Base-by-base conservation (phyloP, 176 grass and related monocot genomes). In the Phyllostachys edulis region DNA sequence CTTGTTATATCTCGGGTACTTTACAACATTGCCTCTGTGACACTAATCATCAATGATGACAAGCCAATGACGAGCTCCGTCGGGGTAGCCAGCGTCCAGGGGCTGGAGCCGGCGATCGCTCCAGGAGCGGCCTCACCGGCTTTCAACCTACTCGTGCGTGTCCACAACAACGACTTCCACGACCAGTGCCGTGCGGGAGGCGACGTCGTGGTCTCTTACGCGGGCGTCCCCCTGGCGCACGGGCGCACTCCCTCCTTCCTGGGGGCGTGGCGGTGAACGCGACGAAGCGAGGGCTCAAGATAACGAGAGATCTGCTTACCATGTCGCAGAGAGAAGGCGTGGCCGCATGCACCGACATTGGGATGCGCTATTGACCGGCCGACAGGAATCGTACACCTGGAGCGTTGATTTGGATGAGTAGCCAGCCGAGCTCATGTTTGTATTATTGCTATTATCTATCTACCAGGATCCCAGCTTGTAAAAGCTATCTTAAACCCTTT, bases 201-300 rank as follows among this genome's bases (percentile, higher is more conserved):
- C 66, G 15, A 12, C 54, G 41, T 85, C 65, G 36, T 46, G 52
- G 66, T 85, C 27, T 85, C 40, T 0, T 85, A 85, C 73, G 63
- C 82, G 2, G 62, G 82, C 73, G 73, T 85, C 2, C 82, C 73
- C 13, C 63, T 85, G 37, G 82, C 82, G 73, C 63, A 55, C 63
- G 73, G 82, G 9, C 63, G 47, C 49, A 85, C 51, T 0, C 82
- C 82, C 6, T 10, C 10, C 34, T 77, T 77, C 63, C 11, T 85
- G 24, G 11, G 16, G 7, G 37, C 73, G 11, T 6, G 17, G 70
- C 24, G 77, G 18, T 80, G 44, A 47, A 66, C 49, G 77, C 27
- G 7, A 57, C 69, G 46, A n/a, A 21, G 77, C 77, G 46, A 9
- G 77, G 83, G 6, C 23, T 74, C 45, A 77, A 77, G 11, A 0